Percentiles rank a stretch among this genome's conserved stretches.
These are phyloP conservation scores for Syzygium syzygioides DNA, from an alignment of 441 rosid genomes.

Conservation along the genomic window DNA sequence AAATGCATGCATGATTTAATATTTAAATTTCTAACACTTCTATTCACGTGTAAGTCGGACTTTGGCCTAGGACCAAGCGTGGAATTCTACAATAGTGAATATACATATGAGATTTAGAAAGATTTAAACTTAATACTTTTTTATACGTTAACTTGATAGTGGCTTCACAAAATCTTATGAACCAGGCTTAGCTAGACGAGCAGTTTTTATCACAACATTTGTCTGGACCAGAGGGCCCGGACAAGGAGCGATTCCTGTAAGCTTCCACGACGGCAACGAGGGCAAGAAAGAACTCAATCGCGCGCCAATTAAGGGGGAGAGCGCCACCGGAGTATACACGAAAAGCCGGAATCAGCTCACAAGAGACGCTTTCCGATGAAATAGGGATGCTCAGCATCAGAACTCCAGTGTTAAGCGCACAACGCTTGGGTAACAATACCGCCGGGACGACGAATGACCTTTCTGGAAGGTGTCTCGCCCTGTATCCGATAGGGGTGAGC, in stretches of 20 bases:
- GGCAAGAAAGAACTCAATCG: neutral
- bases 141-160: neutral
- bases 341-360: neutral
- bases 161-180: neutral
- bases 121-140: neutral
- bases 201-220: fast-evolving
- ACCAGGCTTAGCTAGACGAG: neutral
- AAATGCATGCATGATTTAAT: fast-evolving
- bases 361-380: fast-evolving
- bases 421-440: too few species aligned
- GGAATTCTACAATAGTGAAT: neutral
- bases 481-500: too few species aligned
- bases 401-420: too few species aligned
- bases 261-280: neutral
- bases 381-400: too few species aligned
- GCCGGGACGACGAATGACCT: too few species aligned
- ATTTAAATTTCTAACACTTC: neutral
- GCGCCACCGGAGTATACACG: too few species aligned
- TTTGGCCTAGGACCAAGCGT: fast-evolving
- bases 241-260: fast-evolving
- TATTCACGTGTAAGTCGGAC: fast-evolving
- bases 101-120: fast-evolving
- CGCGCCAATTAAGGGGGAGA: too few species aligned
- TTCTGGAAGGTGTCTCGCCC: too few species aligned
- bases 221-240: fast-evolving